These are phyloP conservation scores for Cryptococcus depauperatus DNA, from an alignment of 1,284 basidiomycete species.

Conservation along the genomic window DNA sequence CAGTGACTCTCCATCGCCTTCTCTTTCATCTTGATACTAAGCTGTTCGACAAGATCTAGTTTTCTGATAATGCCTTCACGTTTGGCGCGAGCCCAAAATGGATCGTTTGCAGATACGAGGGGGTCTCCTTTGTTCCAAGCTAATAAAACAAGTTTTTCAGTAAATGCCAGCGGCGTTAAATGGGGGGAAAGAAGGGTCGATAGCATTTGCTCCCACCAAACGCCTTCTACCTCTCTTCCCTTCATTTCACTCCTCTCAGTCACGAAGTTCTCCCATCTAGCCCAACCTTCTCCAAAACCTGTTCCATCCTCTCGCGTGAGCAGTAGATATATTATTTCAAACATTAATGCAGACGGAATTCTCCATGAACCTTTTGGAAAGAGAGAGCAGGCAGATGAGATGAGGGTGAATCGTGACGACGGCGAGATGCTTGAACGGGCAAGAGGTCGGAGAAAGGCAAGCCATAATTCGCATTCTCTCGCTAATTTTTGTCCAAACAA, in stretches of 20 bases:
- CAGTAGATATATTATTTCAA: slow-evolving; percentile 7
- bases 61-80: slow-evolving; percentile 3
- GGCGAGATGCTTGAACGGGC: not conserved
- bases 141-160: slow-evolving; percentile 3
- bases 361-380: slow-evolving; percentile 7
- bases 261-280: slow-evolving; percentile 6
- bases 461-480: slow-evolving; percentile 9
- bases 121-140: slow-evolving; percentile 3
- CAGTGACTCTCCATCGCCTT: not conserved
- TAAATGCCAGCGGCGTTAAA: slow-evolving; percentile 3
- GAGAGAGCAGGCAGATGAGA: slow-evolving; percentile 9
- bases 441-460: slow-evolving; percentile 7
- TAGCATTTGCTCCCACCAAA: slow-evolving; percentile 10
- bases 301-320: slow-evolving; percentile 3
- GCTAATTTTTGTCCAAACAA: slow-evolving; percentile 7
- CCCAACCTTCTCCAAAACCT: slow-evolving; percentile 9
- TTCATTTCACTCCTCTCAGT: not conserved
- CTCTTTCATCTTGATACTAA: not conserved
- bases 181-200: not conserved
- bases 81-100: slow-evolving; percentile 11
- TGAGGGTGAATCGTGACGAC: slow-evolving; percentile 5
- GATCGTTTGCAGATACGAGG: slow-evolving; percentile 1
- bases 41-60: slow-evolving; percentile 4
- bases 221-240: not conserved
- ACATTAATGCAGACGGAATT: slow-evolving; percentile 4